phyloP scores from a whole-genome alignment of 2,329 filamentous ascomycete species.

The Eutypa lata region DNA sequence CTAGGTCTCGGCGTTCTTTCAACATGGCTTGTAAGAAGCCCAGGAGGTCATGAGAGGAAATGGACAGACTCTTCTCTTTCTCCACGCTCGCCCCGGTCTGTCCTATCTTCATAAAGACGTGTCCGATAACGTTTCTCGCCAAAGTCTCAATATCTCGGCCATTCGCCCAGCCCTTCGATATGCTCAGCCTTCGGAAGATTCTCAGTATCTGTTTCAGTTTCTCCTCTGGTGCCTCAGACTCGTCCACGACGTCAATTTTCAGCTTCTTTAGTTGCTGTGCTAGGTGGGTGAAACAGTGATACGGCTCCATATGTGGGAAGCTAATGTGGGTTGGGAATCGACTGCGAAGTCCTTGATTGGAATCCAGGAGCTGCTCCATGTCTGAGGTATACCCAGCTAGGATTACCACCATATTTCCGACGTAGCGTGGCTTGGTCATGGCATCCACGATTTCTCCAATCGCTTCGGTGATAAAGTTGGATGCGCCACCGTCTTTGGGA shows the following conservation, averaged over 20 bases:
- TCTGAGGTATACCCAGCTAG: constrained; percentile 65
- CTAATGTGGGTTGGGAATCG: constrained; percentile 60
- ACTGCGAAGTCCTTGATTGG: constrained; percentile 62
- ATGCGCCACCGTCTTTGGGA: constrained; percentile 46
- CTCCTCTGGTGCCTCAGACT: constrained; percentile 6
- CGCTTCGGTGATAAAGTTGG: constrained; percentile 53
- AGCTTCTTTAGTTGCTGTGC: constrained; percentile 15
- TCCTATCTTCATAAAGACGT: no score
- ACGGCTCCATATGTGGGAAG: constrained; percentile 45
- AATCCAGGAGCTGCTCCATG: constrained; percentile 58
- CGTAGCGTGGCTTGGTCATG: constrained; percentile 52
- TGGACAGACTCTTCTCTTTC: no score
- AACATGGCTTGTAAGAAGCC: no score
- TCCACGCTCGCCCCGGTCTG: no score
- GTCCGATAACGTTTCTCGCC: constrained; percentile 37
- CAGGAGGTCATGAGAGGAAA: no score
- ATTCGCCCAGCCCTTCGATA: constrained; percentile 56
- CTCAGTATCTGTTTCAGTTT: constrained; percentile 16
- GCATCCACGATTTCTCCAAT: constrained; percentile 50
- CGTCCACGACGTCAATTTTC: constrained; percentile 27
- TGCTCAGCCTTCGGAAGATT: constrained; percentile 38
- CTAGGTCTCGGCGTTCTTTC: no score
- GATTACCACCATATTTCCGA: constrained; percentile 60
- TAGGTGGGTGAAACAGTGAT: constrained; percentile 44
- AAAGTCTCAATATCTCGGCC: constrained; percentile 60